Conservation (phyloP, 768 basidiomycete species). For the Mrakia frigida region DNA sequence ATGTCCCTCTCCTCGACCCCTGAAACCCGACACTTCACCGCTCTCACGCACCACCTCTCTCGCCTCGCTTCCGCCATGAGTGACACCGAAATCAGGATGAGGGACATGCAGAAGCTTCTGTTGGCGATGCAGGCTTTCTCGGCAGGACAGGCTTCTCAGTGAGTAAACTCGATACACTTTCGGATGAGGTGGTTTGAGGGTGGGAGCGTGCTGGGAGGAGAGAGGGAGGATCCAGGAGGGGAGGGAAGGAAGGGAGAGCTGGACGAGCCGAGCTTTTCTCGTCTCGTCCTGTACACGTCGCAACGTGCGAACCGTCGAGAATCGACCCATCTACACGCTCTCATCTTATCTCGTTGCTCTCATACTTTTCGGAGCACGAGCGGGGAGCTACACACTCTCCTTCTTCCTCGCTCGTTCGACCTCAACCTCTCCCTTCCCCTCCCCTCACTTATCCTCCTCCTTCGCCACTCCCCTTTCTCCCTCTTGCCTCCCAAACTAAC, state of each 20-base stretch:
- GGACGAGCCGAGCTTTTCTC: not conserved
- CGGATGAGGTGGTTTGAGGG: not conserved
- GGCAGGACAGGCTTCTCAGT: slow-evolving; percentile 29
- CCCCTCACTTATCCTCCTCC: not conserved
- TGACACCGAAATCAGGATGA: slow-evolving; percentile 21
- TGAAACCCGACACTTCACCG: slow-evolving; percentile 25
- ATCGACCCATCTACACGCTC: not conserved
- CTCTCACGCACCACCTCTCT: slow-evolving; percentile 25
- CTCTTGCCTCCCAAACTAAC: not conserved
- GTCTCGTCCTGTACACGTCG: not conserved
- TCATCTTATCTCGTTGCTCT: too few species aligned
- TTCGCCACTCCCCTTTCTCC: not conserved
- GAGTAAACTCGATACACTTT: not conserved
- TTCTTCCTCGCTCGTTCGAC: not conserved
- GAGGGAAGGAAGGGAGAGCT: not conserved
- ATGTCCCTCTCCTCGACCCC: slow-evolving; percentile 25
- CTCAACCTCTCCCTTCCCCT: not conserved
- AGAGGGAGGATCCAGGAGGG: not conserved
- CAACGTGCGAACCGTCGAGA: too few species aligned
- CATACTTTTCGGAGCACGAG: too few species aligned
- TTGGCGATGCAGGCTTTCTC: slow-evolving; percentile 26
- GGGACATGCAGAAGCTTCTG: slow-evolving; percentile 18
- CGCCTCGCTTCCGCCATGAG: slow-evolving; percentile 17
- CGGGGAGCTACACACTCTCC: too few species aligned
- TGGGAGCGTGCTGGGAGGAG: too few species aligned